Base-by-base conservation (phyloP, 2,329 filamentous ascomycete genomes). In the Colletotrichum horii region DNA sequence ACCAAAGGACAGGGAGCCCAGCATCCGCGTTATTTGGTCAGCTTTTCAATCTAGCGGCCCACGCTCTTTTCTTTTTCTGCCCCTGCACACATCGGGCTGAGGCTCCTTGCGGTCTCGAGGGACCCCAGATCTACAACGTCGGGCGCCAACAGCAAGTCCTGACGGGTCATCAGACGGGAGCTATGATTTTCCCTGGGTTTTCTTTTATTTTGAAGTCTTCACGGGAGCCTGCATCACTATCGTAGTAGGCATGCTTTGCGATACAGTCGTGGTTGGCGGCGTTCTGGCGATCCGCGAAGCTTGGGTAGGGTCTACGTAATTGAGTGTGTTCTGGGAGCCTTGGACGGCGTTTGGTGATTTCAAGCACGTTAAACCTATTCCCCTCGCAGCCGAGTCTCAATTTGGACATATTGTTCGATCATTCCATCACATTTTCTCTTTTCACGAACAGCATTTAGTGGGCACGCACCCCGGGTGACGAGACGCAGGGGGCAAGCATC, bases 91-190 rank as follows among this genome's bases (percentile, higher is more conserved):
- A 28, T 30, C 22, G 26, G 56, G 73, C 62, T 73, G 70, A 68
- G 48, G 62, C 68, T 72, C 24, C 68, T 56, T 34, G n/a, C 62
- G 56, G 62, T 67, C 56, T 55, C 32, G 38, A 66, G 36, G 38
- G 38, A 36, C 73, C 68, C 62, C 38, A 28, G 68, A 75, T 75
- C 69, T 75, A 56, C 56, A 75, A 72, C 62, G 38, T 72, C 55
- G 68, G 69, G 73, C 62, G 62, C 62, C 32, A 19, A 32, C 28
- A 62, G 9, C 62, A 12, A n/a, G 19, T 28, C 26, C 19, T 36
- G 58, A 48, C 58, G 43, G 11, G 11, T 43, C 14, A 22, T 61
- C 43, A 48, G 66, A n/a, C 5, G 32, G 32, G 24, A 11, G 52
- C 32, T 56, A 28, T 43, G 38, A 30, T 26, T 60, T 6, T 73